A percentile compares a stretch with the other conserved stretches of the same genome.
Evolutionary conservation across 2,329 filamentous ascomycete species (phyloP).

Genomic region (Scedosporium apiospermum): DNA sequence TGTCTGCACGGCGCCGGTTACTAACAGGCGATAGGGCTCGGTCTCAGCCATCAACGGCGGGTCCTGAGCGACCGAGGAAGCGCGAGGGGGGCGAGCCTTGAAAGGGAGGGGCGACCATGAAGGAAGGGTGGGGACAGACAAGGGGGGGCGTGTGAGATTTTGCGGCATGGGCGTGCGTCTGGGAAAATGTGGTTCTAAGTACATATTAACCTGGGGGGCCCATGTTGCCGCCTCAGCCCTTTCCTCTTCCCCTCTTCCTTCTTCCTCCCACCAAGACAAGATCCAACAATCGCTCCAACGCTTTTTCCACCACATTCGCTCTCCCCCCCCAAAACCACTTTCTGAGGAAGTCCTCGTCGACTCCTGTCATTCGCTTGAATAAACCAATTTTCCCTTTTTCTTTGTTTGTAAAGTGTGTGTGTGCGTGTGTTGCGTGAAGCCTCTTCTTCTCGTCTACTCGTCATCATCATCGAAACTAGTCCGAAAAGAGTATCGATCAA

Average conservation of each 20-base stretch:
- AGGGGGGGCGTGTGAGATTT: neutral
- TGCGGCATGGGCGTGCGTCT: neutral
- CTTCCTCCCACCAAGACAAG: slow-evolving; percentile 9
- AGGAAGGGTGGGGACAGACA: neutral
- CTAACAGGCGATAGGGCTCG: neutral
- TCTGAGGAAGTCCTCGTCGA: slow-evolving; percentile 62
- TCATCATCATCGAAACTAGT: neutral
- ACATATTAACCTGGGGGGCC: neutral
- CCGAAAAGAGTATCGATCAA: neutral
- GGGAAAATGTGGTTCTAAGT: neutral
- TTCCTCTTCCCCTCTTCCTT: slow-evolving; percentile 13
- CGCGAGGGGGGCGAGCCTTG: neutral
- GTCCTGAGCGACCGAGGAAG: neutral
- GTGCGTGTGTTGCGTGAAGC: slow-evolving; percentile 1
- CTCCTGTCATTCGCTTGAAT: slow-evolving; percentile 65
- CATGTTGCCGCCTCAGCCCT: slow-evolving; percentile 9
- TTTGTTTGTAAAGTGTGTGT: slow-evolving; percentile 7
- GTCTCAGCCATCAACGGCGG: neutral
- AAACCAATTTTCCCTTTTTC: slow-evolving; percentile 4
- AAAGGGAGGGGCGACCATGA: neutral
- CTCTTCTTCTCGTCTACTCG: neutral
- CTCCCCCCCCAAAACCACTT: slow-evolving; percentile 28
- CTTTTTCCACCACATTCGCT: slow-evolving; percentile 34
- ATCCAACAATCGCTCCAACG: slow-evolving; percentile 5
- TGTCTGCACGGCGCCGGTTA: neutral